These are phyloP conservation scores for Rhizomucor pusillus DNA, from an alignment of 371 early-diverging fungal species.

Conservation along the genomic window DNA sequence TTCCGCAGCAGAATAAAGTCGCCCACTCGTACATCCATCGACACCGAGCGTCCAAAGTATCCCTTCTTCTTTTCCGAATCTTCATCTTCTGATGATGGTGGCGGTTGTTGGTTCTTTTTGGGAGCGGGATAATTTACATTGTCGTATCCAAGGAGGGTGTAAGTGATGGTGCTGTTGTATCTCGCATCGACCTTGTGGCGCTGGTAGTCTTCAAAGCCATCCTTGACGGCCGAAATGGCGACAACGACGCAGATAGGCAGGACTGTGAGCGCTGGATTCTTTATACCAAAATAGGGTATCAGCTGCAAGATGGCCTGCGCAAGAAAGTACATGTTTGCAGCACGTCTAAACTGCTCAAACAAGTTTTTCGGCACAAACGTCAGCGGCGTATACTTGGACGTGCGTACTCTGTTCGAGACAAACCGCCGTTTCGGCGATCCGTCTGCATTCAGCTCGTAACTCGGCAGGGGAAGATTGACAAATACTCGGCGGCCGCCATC, in stretches of 20 bases:
- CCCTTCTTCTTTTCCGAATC: conserved; percentile 8
- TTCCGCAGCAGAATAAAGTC: conserved; percentile 85
- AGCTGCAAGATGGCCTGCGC: conserved; percentile 90
- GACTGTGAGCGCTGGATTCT: conserved; percentile 72
- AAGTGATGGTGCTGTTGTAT: conserved; percentile 78
- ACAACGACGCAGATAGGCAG: conserved; percentile 90
- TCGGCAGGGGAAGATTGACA: conserved; percentile 64
- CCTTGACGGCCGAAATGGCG: conserved; percentile 89
- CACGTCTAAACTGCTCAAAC: conserved; percentile 93
- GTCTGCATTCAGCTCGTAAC: conserved; percentile 46
- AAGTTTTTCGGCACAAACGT: conserved; percentile 96
- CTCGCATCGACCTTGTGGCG: conserved; percentile 87
- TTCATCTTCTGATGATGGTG: neutral
- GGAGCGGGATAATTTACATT: conserved; percentile 67
- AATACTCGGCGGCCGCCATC: conserved; percentile 59
- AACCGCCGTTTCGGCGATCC: conserved; percentile 50
- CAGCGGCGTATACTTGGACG: conserved; percentile 90
- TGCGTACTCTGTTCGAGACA: conserved; percentile 69
- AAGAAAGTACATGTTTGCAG: conserved; percentile 97
- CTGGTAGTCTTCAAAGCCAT: conserved; percentile 95
- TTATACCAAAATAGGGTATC: conserved; percentile 76
- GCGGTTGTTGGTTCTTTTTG: neutral
- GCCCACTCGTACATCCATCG: conserved; percentile 82
- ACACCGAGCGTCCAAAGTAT: conserved; percentile 25
- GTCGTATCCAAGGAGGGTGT: conserved; percentile 66